Evolutionary conservation across 2,329 filamentous ascomycete genomes (phyloP), one percentile per base, ranked within the genome.

Genomic region (Scopulariopsis brevicaulis): DNA sequence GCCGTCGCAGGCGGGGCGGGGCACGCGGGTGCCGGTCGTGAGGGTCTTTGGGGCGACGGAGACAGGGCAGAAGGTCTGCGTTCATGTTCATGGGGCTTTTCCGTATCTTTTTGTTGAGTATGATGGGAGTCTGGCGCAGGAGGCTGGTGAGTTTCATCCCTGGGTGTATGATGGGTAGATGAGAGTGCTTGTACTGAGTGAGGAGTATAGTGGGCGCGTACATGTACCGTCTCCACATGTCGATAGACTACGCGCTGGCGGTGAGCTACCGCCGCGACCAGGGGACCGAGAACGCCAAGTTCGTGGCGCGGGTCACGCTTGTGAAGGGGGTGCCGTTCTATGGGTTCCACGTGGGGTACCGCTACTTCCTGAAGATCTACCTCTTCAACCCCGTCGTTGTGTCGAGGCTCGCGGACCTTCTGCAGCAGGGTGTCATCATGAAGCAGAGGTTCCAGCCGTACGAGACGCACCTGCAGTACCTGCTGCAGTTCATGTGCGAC

Each of bases 401-500:
- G 82, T 90, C 86, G n/a, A 83, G 93, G 35, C 77, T 97, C 59
- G 84, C 89, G 28, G 92, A 97, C 66, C 77, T 99, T 54, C 77
- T 99, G 50, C 85, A 89, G 20, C 91, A 96, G 70, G 94, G 94
- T 8, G 87, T 87, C 34, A 85, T 99, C 51, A 82, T 97, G 82
- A 89, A 89, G 67, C 82, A 81, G 60, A 80, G 82, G 25, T 87
- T 99, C 51, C 93, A 97, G 67, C 93, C 94, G 0, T 96, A 94
- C 67, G 94, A 99, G 72, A 91, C 89, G 20, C 95, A 99, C 69
- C 71, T 97, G 61, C 90, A 96, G 67, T 97, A 92, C 68, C 74
- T 96, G 10, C 78, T 94, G 11, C 95, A 99, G 71, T 99, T 95
- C 82, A 97, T 99, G 94, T 88, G 87, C 62, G 95, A 99, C 70